Evolutionary conservation across 2,329 filamentous ascomycete species (phyloP).

Genomic region (Cercospora janseana): DNA sequence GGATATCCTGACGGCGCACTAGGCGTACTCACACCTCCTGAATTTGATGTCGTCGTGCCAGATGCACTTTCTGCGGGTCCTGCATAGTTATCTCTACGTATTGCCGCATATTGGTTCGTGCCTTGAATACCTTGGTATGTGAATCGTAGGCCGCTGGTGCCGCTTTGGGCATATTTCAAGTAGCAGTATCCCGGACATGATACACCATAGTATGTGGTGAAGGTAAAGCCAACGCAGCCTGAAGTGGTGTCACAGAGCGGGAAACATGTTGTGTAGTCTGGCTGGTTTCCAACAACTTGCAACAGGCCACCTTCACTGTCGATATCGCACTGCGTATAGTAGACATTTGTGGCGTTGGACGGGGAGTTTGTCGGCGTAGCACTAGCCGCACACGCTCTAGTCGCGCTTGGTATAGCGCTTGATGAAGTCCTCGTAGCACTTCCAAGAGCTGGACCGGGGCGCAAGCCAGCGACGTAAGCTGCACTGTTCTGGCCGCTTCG

Average conservation of each 20-base stretch:
- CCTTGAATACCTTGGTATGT: background rate
- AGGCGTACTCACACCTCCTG: too few relatives aligned
- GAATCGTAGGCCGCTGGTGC: background rate
- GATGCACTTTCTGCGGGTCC: background rate
- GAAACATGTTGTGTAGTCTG: conserved; percentile 2
- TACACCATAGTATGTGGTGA: background rate
- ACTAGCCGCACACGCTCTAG: background rate
- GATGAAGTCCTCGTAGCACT: background rate
- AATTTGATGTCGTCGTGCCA: too few relatives aligned
- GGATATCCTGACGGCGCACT: background rate
- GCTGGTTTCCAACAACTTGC: background rate
- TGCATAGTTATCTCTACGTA: background rate
- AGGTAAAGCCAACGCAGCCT: conserved; percentile 1
- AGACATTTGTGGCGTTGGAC: conserved; percentile 1
- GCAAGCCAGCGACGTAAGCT: background rate
- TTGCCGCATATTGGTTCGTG: background rate
- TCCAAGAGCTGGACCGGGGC: background rate
- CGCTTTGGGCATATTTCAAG: background rate
- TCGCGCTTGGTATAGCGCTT: conserved; percentile 1
- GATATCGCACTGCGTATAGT: conserved; percentile 5
- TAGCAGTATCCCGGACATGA: conserved; percentile 1
- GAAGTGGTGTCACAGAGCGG: background rate
- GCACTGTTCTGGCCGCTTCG: background rate
- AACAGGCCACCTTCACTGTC: background rate
- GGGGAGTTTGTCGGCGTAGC: background rate